Base-by-base conservation (phyloP, 345 rosid species). In the Draba incana region DNA sequence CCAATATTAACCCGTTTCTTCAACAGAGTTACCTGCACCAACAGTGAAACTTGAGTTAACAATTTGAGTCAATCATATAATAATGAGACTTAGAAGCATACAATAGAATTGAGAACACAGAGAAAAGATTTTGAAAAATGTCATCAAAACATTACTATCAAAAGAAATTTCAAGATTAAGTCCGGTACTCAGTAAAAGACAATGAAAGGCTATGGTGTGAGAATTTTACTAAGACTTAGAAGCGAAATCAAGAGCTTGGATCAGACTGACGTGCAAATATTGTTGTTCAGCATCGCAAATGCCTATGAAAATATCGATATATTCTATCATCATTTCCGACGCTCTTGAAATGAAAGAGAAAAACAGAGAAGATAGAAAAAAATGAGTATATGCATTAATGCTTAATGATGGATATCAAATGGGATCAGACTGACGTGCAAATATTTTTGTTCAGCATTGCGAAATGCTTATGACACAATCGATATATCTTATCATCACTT, bases 1-100 rank as follows among this genome's bases (percentile, higher is more conserved):
- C 86, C 96, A 69, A 90, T 74, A 76, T 90, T 92, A 10, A 88
- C 97, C 43, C 96, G 90, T 42, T 75, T 80, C 81, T 86, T 85
- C 66, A 92, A 75, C 16, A 83, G 64, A 16, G 89, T 56, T 3
- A 90, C 88, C 96, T 90, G 86, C 76, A 83, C 11, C 46, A 14
- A 70, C 52, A 58, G 68, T 11, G 11, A 64, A 28, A 4, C 8
- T 46, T 39, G 28, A 13, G 62, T 73, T 24, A 58, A 42, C 14
- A 39, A 28, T 43, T 30, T 10, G 42, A 35, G 3, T 49, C 37
- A 33, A 2, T 48, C 38, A 8, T 53, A 68, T 0, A 68, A 49
- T 47, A 53, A 37, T 24, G 24, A 44, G 31, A 42, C 3, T 53
- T 48, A 62, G 54, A 43, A 23, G 43, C 14, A 9, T 51, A 70